A percentile compares a stretch with the other conserved stretches of the same genome.
Evolutionary conservation across 2,329 filamentous ascomycete genomes (phyloP).

Genomic region (Alternaria ventricosa): DNA sequence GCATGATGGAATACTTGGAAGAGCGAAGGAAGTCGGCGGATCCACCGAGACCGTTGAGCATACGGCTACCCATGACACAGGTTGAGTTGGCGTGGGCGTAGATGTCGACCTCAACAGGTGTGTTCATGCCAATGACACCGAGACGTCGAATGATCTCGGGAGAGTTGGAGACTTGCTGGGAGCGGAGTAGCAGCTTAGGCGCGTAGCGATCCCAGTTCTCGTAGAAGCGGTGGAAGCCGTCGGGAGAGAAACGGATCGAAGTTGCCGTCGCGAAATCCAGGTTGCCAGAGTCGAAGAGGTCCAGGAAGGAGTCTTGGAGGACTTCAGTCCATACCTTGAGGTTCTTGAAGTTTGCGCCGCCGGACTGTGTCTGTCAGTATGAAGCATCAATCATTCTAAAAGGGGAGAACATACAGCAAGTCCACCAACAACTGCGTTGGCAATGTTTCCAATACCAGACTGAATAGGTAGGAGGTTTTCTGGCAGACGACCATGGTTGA

Average conservation of each 20-base stretch:
- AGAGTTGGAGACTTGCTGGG: conserved; percentile 87
- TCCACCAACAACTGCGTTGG: conserved; percentile 88
- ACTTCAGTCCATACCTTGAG: conserved; percentile 94
- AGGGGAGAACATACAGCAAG: conserved; percentile 58
- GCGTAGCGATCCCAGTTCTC: conserved; percentile 81
- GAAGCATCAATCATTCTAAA: neutral
- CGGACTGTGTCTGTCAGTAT: conserved; percentile 51
- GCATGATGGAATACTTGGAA: conserved; percentile 90
- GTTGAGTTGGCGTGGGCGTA: conserved; percentile 93
- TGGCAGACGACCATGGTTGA: conserved; percentile 77
- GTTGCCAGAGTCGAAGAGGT: conserved; percentile 87
- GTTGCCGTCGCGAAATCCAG: conserved; percentile 91
- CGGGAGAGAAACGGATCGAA: conserved; percentile 87
- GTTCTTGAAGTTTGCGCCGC: conserved; percentile 79
- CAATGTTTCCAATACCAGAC: conserved; percentile 91
- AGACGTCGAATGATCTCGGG: conserved; percentile 89
- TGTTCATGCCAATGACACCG: conserved; percentile 94
- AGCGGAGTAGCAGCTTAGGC: conserved; percentile 81
- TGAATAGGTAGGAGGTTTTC: conserved; percentile 79
- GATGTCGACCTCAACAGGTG: conserved; percentile 90
- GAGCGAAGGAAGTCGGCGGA: conserved; percentile 81
- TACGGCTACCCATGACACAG: conserved; percentile 85
- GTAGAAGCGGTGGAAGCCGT: conserved; percentile 91
- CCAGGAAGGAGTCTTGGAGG: conserved; percentile 89
- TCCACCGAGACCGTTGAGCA: conserved; percentile 85